Conservation (phyloP, 106 monocot species). For the Acorus calamus region DNA sequence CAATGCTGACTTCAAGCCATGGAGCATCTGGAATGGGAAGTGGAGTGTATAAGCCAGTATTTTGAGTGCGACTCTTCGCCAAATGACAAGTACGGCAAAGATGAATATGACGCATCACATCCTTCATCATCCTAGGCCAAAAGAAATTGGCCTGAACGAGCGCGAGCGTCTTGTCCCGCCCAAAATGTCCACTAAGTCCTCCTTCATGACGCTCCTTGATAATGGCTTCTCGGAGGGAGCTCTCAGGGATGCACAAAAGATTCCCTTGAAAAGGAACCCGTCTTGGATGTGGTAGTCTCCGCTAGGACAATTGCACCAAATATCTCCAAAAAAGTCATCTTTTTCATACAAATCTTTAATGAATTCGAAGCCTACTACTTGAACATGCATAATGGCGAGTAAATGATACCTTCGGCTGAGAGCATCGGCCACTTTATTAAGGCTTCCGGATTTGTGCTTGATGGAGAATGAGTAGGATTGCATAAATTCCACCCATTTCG, state of each 20-base stretch:
- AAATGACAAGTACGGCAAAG: too few relatives aligned
- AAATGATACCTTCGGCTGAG: background rate
- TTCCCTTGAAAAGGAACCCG: slow-evolving; percentile 3
- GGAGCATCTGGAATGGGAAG: background rate
- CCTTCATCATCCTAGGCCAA: background rate
- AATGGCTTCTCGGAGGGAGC: background rate
- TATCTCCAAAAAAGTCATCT: background rate
- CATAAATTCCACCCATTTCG: background rate
- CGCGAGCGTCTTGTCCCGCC: slow-evolving; percentile 1
- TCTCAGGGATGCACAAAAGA: background rate
- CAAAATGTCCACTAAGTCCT: background rate
- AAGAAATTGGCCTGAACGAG: background rate
- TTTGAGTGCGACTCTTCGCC: background rate
- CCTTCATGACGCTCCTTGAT: background rate
- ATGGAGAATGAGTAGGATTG: background rate
- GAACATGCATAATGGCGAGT: background rate
- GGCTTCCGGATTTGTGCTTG: background rate
- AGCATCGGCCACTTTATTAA: background rate
- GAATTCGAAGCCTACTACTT: background rate
- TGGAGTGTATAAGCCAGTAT: background rate
- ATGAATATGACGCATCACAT: too few relatives aligned
- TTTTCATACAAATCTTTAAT: background rate
- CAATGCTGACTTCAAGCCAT: background rate
- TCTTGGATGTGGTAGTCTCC: background rate
- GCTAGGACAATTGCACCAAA: background rate